phyloP scores from a whole-genome alignment of 805 yeast species.

The Candida sanyiensis region DNA sequence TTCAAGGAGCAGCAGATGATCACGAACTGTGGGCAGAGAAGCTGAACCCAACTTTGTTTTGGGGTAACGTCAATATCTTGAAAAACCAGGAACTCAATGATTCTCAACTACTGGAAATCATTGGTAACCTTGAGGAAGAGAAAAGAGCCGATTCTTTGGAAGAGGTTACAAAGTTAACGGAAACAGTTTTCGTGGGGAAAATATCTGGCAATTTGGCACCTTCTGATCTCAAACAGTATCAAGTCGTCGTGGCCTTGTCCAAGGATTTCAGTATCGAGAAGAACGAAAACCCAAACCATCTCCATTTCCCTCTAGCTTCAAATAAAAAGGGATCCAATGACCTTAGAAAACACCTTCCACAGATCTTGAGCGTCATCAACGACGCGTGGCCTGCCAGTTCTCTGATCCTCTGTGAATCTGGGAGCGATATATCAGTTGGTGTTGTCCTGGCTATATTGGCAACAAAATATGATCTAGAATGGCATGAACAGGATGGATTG shows the following conservation, averaged over 20 bases:
- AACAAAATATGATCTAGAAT: constrained; percentile 35
- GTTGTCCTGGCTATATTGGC: constrained; percentile 50
- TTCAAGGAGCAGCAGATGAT: constrained; percentile 94
- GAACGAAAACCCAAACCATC: neutral
- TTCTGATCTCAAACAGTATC: constrained; percentile 4
- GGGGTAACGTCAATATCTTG: constrained; percentile 39
- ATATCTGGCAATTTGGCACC: constrained; percentile 6
- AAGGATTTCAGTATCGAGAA: constrained; percentile 1
- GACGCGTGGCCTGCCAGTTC: neutral
- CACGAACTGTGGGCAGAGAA: constrained; percentile 78
- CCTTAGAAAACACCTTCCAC: constrained; percentile 43
- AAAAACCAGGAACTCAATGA: constrained; percentile 27
- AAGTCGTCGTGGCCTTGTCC: constrained; percentile 12
- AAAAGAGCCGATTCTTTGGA: neutral
- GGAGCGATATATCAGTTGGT: constrained; percentile 62
- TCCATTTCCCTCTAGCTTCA: constrained; percentile 28
- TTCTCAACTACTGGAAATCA: constrained; percentile 23
- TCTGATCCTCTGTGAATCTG: constrained; percentile 55
- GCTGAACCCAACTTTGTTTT: constrained; percentile 49
- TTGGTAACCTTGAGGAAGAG: constrained; percentile 5
- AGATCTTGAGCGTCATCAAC: constrained; percentile 30
- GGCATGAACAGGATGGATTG: constrained; percentile 27
- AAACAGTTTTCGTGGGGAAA: constrained; percentile 23
- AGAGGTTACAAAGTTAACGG: constrained; percentile 16
- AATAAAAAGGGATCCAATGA: constrained; percentile 65